phyloP scores from a whole-genome alignment of 2,329 filamentous ascomycete genomes.

The Trichoderma citrinoviride region DNA sequence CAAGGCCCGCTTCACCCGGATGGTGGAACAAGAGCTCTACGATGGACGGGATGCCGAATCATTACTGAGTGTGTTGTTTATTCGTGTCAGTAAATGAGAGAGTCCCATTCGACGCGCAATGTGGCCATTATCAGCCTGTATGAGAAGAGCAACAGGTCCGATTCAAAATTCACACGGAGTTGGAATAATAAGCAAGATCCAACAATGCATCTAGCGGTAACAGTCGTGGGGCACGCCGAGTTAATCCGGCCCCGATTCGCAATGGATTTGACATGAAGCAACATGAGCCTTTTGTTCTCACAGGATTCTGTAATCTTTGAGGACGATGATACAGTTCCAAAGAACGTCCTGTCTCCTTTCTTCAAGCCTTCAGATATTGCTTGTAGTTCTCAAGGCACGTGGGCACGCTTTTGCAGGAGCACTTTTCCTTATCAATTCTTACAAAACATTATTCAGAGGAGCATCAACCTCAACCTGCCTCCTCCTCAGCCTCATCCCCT shows the following conservation, averaged over 20 bases:
- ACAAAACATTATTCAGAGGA: constrained; percentile 6
- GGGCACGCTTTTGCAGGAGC: background rate
- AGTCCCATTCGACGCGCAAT: background rate
- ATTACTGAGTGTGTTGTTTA: background rate
- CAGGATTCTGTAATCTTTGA: too few species aligned
- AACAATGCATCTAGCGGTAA: background rate
- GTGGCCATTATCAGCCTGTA: background rate
- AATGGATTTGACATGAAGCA: too few species aligned
- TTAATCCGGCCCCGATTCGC: background rate
- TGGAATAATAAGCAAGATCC: background rate
- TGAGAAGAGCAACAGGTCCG: background rate
- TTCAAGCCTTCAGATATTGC: too few species aligned
- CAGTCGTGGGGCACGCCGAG: background rate
- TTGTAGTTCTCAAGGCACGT: background rate
- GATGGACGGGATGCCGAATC: background rate
- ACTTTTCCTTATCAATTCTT: background rate
- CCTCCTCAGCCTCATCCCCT: background rate
- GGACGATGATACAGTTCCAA: too few species aligned
- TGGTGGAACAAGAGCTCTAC: background rate
- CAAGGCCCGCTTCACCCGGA: constrained; percentile 1
- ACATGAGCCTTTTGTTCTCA: too few species aligned
- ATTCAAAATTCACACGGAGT: background rate
- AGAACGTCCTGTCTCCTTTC: too few species aligned
- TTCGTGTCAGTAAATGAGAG: background rate
- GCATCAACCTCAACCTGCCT: background rate